These are phyloP conservation scores for Exserohilum rostratum DNA, from an alignment of 2,329 filamentous ascomycete species.

Conservation along the genomic window DNA sequence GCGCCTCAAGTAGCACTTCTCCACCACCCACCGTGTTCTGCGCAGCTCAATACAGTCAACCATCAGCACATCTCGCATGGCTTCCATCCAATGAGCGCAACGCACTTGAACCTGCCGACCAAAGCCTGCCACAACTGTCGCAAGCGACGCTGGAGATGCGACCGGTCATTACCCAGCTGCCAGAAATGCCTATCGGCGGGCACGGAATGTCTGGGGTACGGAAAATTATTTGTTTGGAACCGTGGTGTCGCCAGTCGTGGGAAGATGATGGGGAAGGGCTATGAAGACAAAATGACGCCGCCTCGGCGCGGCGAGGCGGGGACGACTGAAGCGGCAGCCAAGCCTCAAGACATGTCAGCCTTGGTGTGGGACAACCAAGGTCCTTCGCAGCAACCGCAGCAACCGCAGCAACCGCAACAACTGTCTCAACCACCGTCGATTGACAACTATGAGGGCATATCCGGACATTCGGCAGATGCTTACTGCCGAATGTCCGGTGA, in stretches of 20 bases:
- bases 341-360: constrained; percentile 23
- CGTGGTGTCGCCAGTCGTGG: constrained; percentile 59
- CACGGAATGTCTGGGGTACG: constrained; percentile 67
- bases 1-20: constrained; percentile 18
- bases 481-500: constrained; percentile 1
- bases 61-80: constrained; percentile 39
- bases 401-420: constrained; percentile 3
- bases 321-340: constrained; percentile 34
- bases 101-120: constrained; percentile 39
- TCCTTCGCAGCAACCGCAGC: not conserved
- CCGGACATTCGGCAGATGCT: not conserved
- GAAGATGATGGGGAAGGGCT: constrained; percentile 61
- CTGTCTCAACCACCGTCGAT: not conserved
- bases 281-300: constrained; percentile 44
- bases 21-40: constrained; percentile 6
- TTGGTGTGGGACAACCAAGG: constrained; percentile 26
- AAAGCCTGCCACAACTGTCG: constrained; percentile 67
- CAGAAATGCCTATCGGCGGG: constrained; percentile 64
- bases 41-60: constrained; percentile 27
- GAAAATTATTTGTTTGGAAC: constrained; percentile 66
- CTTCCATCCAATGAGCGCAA: constrained; percentile 40
- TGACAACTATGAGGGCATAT: not conserved
- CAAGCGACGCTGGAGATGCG: constrained; percentile 65
- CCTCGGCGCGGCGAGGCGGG: constrained; percentile 1
- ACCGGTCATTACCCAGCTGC: constrained; percentile 64